These are phyloP conservation scores for Moniliella sp. DNA, from an alignment of 1,284 basidiomycete genomes.

Conservation along the genomic window DNA sequence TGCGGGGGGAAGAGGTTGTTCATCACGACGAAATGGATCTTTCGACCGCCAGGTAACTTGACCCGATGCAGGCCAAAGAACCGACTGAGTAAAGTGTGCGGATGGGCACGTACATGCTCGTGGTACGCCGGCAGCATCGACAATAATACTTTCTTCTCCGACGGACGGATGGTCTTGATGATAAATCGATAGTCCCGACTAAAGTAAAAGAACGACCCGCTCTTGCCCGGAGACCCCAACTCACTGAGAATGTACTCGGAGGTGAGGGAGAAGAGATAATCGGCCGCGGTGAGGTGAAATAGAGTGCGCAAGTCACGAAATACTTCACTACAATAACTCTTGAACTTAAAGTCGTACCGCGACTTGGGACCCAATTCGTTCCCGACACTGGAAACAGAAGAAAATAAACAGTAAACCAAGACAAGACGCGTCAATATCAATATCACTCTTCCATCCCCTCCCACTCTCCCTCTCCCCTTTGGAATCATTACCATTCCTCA, in stretches of 20 bases:
- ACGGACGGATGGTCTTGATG: constrained; percentile 91
- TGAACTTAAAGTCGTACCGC: constrained; percentile 94
- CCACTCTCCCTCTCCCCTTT: too few species aligned
- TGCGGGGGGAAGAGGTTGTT: constrained; percentile 97
- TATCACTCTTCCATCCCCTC: constrained; percentile 54
- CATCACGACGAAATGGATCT: constrained; percentile 99
- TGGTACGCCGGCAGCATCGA: constrained; percentile 67
- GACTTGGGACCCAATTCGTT: constrained; percentile 92
- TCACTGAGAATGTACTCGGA: constrained; percentile 94
- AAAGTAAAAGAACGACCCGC: constrained; percentile 98
- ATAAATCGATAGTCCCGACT: constrained; percentile 96
- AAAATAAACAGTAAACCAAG: background rate
- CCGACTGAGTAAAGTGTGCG: constrained; percentile 73
- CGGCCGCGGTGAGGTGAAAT: constrained; percentile 85
- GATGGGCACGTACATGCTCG: constrained; percentile 65
- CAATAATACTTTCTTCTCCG: constrained; percentile 78
- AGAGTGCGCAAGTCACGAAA: constrained; percentile 81
- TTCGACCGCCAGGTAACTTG: constrained; percentile 72
- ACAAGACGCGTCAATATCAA: too few species aligned
- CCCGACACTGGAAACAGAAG: constrained; percentile 46
- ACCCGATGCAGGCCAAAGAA: constrained; percentile 94
- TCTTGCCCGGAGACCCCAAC: constrained; percentile 92
- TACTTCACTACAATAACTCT: constrained; percentile 94
- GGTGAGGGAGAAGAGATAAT: constrained; percentile 84
- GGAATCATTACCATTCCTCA: too few species aligned